Base-by-base conservation (phyloP, 2,329 filamentous ascomycete species). In the Chaetomiaceae sp. region DNA sequence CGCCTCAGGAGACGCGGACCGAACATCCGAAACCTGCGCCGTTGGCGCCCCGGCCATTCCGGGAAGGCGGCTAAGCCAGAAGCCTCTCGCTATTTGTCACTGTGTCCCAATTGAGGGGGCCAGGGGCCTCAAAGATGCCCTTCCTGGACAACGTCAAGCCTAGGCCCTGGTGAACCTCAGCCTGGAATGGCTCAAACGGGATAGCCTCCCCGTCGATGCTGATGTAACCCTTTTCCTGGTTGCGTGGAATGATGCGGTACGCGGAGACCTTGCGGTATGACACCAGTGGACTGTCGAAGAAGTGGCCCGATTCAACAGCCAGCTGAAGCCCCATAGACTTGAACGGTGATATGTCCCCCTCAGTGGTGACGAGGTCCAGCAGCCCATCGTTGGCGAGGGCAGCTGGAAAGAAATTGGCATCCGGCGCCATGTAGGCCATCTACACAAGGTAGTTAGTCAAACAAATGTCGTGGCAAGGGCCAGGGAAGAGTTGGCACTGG, bases 121-220 rank as follows among this genome's bases (percentile, higher is more conserved):
- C 81, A 2, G 71, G 70, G 0, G 76, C 74, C 62, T 95, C 89
- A 66, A 89, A 96, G 49, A 78, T 70, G 54, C 83, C 87, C 23
- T 75, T 81, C 69, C 86, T 89, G 44, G 88, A 89, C 56, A 97
- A 73, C n/a, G 92, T 87, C 4, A 87, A 89, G 1, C 89, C 93
- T 20, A 99, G 73, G 0, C 86, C 87, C 46, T 74, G 79, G 66
- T 96, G 89, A 6, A 96, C 77, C 70, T 99, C 93, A 2, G 85
- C 89, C 72, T 99, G 93, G 65, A 96, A 95, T 0, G 89, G 86
- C 60, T 85, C 85, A 65, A 95, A 97, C 0, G 89, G 87, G 3
- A 95, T 76, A 48, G 80, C 78, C 70, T 99, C 93, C 33, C 93
- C 93, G 63, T 97, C 93, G 58, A 99, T 89, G 66, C 89, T 95